Percentiles rank a stretch among this genome's conserved stretches.
These are phyloP conservation scores for Apostasia ramifera DNA, from an alignment of 106 monocot genomes.

Conservation along the genomic window DNA sequence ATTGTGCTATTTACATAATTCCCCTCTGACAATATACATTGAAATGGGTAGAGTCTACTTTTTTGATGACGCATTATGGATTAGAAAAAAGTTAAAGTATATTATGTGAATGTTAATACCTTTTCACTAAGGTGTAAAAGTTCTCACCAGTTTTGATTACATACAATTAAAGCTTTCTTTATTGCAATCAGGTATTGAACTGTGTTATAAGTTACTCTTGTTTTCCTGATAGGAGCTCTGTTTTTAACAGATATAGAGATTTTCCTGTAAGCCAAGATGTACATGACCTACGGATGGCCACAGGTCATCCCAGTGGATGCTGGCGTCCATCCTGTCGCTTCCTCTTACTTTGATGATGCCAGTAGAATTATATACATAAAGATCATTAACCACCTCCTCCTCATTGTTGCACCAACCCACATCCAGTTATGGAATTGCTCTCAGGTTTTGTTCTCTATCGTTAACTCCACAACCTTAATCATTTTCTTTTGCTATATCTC, in stretches of 20 bases:
- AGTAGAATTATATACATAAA: conserved; percentile 64
- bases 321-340: conserved; percentile 18
- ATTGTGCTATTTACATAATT: too few species aligned
- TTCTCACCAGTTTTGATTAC: too few species aligned
- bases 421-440: conserved; percentile 89
- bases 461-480: neutral
- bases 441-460: conserved; percentile 33
- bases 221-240: too few species aligned
- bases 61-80: too few species aligned
- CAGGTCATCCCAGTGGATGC: conserved; percentile 77
- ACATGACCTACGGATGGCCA: conserved; percentile 97
- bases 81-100: too few species aligned
- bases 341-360: conserved; percentile 10
- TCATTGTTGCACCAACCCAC: conserved; percentile 65
- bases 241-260: neutral
- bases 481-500: neutral
- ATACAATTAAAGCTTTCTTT: too few species aligned
- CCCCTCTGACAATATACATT: too few species aligned
- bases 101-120: too few species aligned
- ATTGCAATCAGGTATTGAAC: too few species aligned
- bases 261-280: conserved; percentile 39
- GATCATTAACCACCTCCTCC: conserved; percentile 50
- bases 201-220: too few species aligned
- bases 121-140: too few species aligned
- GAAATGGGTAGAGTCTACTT: too few species aligned